phyloP scores from a whole-genome alignment of 2,329 filamentous ascomycete species.

The Talaromyces sp. region DNA sequence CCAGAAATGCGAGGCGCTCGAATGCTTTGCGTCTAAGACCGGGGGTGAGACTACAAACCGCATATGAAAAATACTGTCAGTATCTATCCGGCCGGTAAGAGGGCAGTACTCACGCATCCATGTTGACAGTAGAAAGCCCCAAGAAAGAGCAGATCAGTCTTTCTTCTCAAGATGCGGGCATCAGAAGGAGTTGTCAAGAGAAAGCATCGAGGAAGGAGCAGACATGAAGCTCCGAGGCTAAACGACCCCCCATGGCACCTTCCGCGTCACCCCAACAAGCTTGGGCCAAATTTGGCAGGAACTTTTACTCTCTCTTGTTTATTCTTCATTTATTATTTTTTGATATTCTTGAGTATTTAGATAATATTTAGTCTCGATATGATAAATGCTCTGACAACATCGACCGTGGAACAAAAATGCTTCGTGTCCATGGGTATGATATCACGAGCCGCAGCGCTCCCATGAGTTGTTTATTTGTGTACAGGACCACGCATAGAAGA shows the following conservation, averaged over 20 bases:
- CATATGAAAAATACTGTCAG: conserved; percentile 3
- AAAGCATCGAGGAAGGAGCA: background rate
- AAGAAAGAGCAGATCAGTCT: background rate
- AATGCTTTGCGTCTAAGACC: conserved; percentile 43
- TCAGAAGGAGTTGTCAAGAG: background rate
- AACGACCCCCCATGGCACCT: background rate
- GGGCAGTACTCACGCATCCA: conserved; percentile 26
- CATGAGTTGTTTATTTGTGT: background rate
- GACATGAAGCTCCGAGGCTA: background rate
- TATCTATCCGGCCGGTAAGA: background rate
- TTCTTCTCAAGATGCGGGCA: background rate
- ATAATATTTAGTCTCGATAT: background rate
- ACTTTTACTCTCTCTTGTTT: background rate
- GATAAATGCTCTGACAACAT: background rate
- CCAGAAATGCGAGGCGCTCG: conserved; percentile 42
- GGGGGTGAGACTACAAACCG: conserved; percentile 28
- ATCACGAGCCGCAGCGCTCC: background rate
- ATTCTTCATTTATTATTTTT: background rate
- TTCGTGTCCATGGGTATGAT: background rate
- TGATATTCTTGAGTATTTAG: background rate
- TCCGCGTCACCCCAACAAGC: background rate
- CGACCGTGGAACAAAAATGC: background rate
- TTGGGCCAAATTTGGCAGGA: background rate
- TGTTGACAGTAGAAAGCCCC: conserved; percentile 17
- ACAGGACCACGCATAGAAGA: background rate